Evolutionary conservation across 2,329 filamentous ascomycete species (phyloP), one percentile per base, ranked within the genome.

Genomic region (Aspergillus carbonarius): DNA sequence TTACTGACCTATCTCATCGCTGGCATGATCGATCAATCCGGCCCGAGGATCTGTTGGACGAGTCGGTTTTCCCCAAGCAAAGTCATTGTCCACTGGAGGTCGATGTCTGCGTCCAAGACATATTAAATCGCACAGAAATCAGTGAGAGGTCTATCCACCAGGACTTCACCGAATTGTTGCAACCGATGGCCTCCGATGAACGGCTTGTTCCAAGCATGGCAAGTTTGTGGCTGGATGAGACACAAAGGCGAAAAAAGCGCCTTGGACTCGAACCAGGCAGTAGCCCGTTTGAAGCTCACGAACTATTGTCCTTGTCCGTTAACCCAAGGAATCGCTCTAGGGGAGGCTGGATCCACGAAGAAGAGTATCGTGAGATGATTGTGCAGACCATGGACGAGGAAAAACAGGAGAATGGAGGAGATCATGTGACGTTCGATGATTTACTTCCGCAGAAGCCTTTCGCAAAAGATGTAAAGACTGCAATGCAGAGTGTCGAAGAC

Each of bases 171-270:
- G 95, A 98, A 72, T 83, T 85, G 12, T 74, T 86, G 10, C 79
- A 83, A 35, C 87, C 90, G 3, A 73, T 88, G 18, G 79, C 85
- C 0, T 74, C 82, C 0, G 87, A 91, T 63, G 80, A 93, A 70
- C 96, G 96, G 70, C 82, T 96, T 10, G 93, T 99, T 5, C 88
- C 91, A 69, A 99, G 95, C 63, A 93, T 99, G 90, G 92, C 92
- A 56, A 90, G 91, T 0, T 77, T 99, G 2, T 99, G 95, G 95
- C 88, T 87, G 70, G 92, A 96, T 66, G 95, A 98, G 74, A 91
- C 89, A 0, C 87, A 86, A 59, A 85, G 93, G 46, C 85, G 93
- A 32, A 93, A 90, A 73, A 81, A 84, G 49, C 85, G 84, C 47
- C 88, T 93, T 83, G 84, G 86, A 1, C 79, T 88, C 5, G 81